These are phyloP conservation scores for Chlorella vulgaris DNA, from an alignment of 139 green algal species.

Conservation along the genomic window DNA sequence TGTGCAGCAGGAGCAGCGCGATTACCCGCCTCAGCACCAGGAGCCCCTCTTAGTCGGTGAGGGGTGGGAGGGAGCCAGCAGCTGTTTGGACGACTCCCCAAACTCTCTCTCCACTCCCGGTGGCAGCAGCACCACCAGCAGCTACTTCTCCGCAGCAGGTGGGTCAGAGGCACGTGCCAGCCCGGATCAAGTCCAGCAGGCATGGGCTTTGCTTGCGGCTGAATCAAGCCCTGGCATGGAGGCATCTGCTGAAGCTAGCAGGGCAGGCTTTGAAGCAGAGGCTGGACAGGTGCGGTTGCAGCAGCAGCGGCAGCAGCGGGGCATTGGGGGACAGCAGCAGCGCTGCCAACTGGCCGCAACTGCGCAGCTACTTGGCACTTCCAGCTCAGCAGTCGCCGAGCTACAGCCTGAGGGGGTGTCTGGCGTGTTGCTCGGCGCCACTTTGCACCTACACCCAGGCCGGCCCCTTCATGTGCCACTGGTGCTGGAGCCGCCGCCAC, in stretches of 20 bases:
- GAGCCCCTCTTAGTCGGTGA: too few relatives aligned
- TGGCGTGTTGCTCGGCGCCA: slow-evolving; percentile 11
- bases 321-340: too few relatives aligned
- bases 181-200: not conserved
- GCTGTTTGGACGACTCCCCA: too few relatives aligned
- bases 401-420: not conserved
- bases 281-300: too few relatives aligned
- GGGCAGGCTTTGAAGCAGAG: too few relatives aligned
- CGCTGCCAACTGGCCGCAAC: not conserved
- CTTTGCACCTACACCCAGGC: slow-evolving; percentile 43
- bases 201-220: not conserved
- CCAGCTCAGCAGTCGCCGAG: not conserved
- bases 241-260: too few relatives aligned
- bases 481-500: slow-evolving; percentile 41
- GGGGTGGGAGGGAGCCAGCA: too few relatives aligned
- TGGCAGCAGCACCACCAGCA: slow-evolving; percentile 17
- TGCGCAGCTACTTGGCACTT: not conserved
- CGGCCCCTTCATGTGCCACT: slow-evolving; percentile 44
- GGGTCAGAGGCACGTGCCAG: slow-evolving; percentile 2
- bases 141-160: slow-evolving; percentile 5
- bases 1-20: slow-evolving; percentile 20
- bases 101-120: not conserved
- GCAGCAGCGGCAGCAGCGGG: too few relatives aligned
- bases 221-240: not conserved
- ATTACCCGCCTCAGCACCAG: not conserved